phyloP scores from a whole-genome alignment of 164 flowering plant species.

The Liriodendron chinense region DNA sequence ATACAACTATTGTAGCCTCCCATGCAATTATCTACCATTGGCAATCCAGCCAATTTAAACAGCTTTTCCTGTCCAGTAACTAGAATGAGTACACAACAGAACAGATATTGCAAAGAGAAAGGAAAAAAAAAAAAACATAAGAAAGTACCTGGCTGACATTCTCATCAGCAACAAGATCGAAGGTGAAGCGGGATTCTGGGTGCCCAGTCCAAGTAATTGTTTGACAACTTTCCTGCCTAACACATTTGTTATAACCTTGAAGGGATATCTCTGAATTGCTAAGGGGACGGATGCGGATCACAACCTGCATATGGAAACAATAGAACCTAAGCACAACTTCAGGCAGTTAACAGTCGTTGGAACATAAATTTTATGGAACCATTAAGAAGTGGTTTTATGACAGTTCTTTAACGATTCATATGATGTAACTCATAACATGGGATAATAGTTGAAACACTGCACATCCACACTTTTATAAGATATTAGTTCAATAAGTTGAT shows the following conservation, averaged over 20 bases:
- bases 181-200: conserved; percentile 93
- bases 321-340: background rate
- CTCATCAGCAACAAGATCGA: conserved; percentile 95
- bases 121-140: background rate
- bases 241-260: conserved; percentile 77
- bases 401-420: no score
- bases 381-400: no score
- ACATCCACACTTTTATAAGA: no score
- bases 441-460: background rate
- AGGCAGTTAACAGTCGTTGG: background rate
- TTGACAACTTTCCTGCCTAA: conserved; percentile 78
- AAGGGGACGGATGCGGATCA: conserved; percentile 90
- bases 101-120: background rate
- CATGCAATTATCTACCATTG: conserved; percentile 97
- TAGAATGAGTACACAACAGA: background rate
- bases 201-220: conserved; percentile 87
- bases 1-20: conserved; percentile 97
- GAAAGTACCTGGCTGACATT: conserved; percentile 75
- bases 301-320: conserved; percentile 47
- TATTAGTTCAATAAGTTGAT: no score
- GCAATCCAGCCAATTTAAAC: conserved; percentile 90
- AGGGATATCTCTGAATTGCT: conserved; percentile 70
- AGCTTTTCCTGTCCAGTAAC: conserved; percentile 66
- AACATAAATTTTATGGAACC: no score
- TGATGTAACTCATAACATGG: background rate